Evolutionary conservation across 495 filamentous ascomycete species (phyloP), one percentile per base, ranked within the genome.

Genomic region (Hypoxylon lienhwacheense): DNA sequence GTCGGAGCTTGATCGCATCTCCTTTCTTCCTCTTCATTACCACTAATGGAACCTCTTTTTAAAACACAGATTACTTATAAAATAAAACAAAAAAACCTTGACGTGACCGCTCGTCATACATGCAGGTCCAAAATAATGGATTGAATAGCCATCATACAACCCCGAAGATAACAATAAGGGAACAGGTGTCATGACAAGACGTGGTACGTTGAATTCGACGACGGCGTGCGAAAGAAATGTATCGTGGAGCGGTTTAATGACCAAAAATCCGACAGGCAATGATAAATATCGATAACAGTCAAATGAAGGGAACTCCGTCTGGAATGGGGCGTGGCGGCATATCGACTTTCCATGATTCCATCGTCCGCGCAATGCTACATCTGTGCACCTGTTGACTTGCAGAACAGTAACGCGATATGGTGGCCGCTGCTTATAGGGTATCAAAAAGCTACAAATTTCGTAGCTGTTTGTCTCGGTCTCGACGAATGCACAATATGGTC

Each of bases 141-240:
- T n/a, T 31, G 37, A 59, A 48, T 37, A 21, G 16, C 29, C 36
- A 19, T 44, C 46, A 44, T 44, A 39, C 55, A 32, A 45, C 55
- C 2, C 19, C 10, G 8, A 28, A 46, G 20, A 22, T 35, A 36
- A 60, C 12, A 16, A 45, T 50, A 41, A 60, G 20, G 45, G 45
- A 40, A 60, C 25, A 14, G 39, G 28, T 41, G 50, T 60, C 49
- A 28, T 60, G 39, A 60, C 21, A 19, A 37, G 56, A 43, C 50
- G 50, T 60, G 56, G 45, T 39, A 50, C 54, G 44, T 41, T 49
- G 15, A 53, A 50, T 43, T 49, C 31, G 45, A 50, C 56, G 44
- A 44, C 54, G 32, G 45, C 56, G 56, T 50, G 36, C 50, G 44
- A 60, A 40, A 46, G 25, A 52, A 20, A 20, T 40, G 26, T 34